Evolutionary conservation across 768 basidiomycete genomes (phyloP), one percentile per base, ranked within the genome.

Genomic region (Neoboletus brunneissimus): DNA sequence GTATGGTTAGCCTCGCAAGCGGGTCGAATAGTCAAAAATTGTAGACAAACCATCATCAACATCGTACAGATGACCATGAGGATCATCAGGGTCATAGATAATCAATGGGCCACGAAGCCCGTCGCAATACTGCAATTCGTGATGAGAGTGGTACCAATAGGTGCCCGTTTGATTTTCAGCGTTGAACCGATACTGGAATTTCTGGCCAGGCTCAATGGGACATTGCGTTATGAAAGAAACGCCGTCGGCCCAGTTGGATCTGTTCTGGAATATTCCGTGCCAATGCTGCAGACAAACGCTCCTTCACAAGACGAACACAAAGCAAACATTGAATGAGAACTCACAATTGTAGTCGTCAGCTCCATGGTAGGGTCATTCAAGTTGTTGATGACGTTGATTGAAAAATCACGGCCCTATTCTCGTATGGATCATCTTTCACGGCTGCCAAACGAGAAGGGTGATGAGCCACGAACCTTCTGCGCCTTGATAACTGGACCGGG

Each of bases 121-220:
- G 37, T 79, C 77, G 44, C 79, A 78, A 23, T 70, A 72, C 60
- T 79, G 78, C 15, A 67, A 61, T 5, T 55, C 56, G 29, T 73
- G 59, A 57, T 80, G 79, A 25, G 76, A 76, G 54, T 80, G 79
- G 48, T 79, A 80, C 80, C 80, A 81, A 54, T 71, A 81, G 0
- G 78, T 81, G 7, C 79, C 80, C 2, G 76, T 67, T 54, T 79
- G 76, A 29, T 69, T 63, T 16, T 63, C 51, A 43, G 65, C 64
- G n/a, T 64, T 67, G 65, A 81, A 79, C 35, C 72, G 67, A 57
- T 81, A 79, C 34, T 69, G 55, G 61, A 79, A 80, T 7, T 69
- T 71, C 16, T 74, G 59, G 13, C 70, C 68, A 1, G 73, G 69
- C 20, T 63, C 65, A 22, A 79, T 79, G 15, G 79, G 80, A 57